Base-by-base conservation (phyloP, 352 stramenopile species). In the Pythium sp. region DNA sequence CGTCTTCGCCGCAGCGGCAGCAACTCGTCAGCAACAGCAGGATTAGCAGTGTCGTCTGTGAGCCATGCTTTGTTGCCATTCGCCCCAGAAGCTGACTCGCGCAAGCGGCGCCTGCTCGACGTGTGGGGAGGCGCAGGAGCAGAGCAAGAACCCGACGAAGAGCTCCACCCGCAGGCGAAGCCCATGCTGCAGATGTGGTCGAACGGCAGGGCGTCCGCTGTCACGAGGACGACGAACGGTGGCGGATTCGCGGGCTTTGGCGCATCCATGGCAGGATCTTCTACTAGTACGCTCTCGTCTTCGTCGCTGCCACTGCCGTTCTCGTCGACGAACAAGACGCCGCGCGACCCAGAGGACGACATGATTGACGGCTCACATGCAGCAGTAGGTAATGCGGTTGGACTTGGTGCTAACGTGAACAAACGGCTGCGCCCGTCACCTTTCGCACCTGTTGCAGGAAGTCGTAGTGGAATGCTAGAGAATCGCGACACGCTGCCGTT, bases 211-310 rank as follows among this genome's bases (percentile, higher is more conserved):
- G 58, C 24, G 36, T 12, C 58, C 20, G 36, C 38, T 5, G 58
- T 55, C 36, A 64, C 58, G 22, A 64, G 58, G 46, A 64, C 58
- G 38, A 64, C 58, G 58, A 64, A 34, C 22, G 58, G 58, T 8
- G 36, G 36, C 36, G 36, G 36, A 0, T 62, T 62, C 46, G 57
- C 57, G 11, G 57, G 57, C 20, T 64, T 64, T 55, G 58, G 36
- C 18, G 38, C 36, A 8, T 47, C 38, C 2, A 14, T 41, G 22
- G 51, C 58, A n/a, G 47, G 47, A 3, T 58, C 51, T 36, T 36
- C 58, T 18, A 53, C 26, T 18, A 43, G 36, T 43, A 43, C 36
- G 36, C 18, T 43, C 34, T 64, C 58, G 18, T 53, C 57, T 14
- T 36, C 32, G 32, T 41, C 57, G 18, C 9, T 49, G n/a, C n/a